Conservation (phyloP, 2,329 filamentous ascomycete genomes). For the Cryoendolithus antarcticus region DNA sequence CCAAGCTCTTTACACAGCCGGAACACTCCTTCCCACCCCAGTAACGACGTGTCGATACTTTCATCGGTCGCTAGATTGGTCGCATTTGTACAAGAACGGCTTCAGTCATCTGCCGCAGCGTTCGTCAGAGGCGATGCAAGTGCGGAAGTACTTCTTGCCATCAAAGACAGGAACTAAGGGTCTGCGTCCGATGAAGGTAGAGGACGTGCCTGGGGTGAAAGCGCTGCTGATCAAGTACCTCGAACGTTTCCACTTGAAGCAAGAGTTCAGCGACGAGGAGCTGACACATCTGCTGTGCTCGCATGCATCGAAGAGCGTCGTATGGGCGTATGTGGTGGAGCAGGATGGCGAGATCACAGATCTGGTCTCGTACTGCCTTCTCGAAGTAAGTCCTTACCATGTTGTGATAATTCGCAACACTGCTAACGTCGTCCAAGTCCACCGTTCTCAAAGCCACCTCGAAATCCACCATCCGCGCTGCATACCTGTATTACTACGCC, state of each 20-base stretch:
- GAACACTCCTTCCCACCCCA: slow-evolving; percentile 79
- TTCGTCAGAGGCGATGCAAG: slow-evolving; percentile 75
- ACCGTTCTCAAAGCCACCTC: slow-evolving; percentile 71
- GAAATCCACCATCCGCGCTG: slow-evolving; percentile 69
- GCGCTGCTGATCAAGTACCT: slow-evolving; percentile 67
- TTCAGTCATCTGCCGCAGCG: slow-evolving; percentile 79
- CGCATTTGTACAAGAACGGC: slow-evolving; percentile 86
- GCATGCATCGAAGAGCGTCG: slow-evolving; percentile 63
- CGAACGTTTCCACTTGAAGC: slow-evolving; percentile 68
- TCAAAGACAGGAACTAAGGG: slow-evolving; percentile 60
- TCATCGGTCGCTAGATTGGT: slow-evolving; percentile 87
- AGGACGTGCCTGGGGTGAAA: slow-evolving; percentile 65
- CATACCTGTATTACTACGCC: slow-evolving; percentile 96
- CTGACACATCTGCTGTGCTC: slow-evolving; percentile 79
- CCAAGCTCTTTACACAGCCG: slow-evolving; percentile 93
- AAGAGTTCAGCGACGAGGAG: slow-evolving; percentile 68
- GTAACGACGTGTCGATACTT: slow-evolving; percentile 91
- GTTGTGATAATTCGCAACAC: too few species aligned
- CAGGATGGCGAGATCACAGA: slow-evolving; percentile 74
- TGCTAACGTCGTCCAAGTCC: slow-evolving; percentile 33
- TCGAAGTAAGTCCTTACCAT: slow-evolving; percentile 42
- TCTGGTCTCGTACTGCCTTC: slow-evolving; percentile 92
- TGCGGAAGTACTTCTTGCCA: slow-evolving; percentile 75
- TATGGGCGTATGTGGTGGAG: slow-evolving; percentile 87
- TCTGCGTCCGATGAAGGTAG: slow-evolving; percentile 64